Evolutionary conservation across 2,329 filamentous ascomycete genomes (phyloP), one percentile per base, ranked within the genome.

Genomic region (Hymenoscyphus infarciens): DNA sequence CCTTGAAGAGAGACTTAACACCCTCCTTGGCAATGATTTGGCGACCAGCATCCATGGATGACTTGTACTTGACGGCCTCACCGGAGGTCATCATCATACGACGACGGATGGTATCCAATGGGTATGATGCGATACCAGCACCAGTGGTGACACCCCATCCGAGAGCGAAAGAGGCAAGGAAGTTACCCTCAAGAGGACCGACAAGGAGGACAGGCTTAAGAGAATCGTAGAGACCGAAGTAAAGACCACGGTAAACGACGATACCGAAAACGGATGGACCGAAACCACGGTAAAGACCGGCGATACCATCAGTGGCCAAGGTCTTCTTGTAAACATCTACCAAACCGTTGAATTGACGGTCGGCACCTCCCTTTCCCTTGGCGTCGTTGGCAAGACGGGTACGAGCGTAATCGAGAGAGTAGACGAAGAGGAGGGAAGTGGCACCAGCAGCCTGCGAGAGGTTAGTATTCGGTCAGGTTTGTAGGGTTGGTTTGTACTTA

Each of bases 161-260:
- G 82, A 99, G 95, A 79, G 87, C 78, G 92, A 99, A 99, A 74
- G 95, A 99, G 81, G 95, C 95, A 77, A 99, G 85, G 93, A 99
- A 99, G 91, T 94, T 97, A 85, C 93, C 93, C 84, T 92, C 87
- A 75, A 99, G 92, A 80, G 79, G 69, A 80, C 95, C 95, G 79
- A 90, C 87, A 72, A 99, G 92, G 82, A 98, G 81, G 78, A 98
- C 91, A 75, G 95, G 95, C 92, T 99, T 99, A 87, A 99, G 89
- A 75, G 95, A 99, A 86, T 99, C 95, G 92, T 99, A 99, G 90
- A 99, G 90, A 80, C 95, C 95, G 90, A 99, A 99, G 93, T 99
- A 99, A 76, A 99, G 92, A 97, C 95, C 95, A 92, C 95, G 95
- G 92, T 99, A 99, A 84, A 99, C 95, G 77, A 99, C 82, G 82